Percentiles rank a stretch among this genome's conserved stretches.
Conservation (phyloP, 192 early-diverging fungal species). For the Spinellus fusiger region DNA sequence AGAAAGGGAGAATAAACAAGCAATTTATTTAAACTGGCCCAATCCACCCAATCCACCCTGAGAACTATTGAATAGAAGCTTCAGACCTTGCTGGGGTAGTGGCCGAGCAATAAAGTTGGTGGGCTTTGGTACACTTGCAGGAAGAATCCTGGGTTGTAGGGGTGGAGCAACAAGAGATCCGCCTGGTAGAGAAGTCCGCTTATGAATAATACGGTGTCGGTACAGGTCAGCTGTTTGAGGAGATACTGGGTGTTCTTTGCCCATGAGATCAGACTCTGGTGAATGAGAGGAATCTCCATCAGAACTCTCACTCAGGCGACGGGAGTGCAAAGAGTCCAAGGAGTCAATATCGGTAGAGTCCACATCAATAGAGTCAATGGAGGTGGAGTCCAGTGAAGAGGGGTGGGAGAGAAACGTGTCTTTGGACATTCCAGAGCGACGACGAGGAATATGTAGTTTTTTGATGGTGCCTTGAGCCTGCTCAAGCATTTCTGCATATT, state of each 20-base stretch:
- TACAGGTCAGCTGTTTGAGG: background rate
- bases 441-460: background rate
- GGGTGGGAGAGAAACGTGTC: background rate
- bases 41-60: background rate
- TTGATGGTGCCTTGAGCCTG: constrained; percentile 29
- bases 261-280: too few species aligned
- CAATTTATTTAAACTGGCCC: background rate
- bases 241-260: background rate
- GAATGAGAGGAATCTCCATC: too few species aligned
- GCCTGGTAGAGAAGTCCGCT: background rate
- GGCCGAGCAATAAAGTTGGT: background rate
- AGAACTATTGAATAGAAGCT: constrained; percentile 7
- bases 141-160: background rate
- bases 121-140: background rate
- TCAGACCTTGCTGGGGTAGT: constrained; percentile 15
- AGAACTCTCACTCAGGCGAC: too few species aligned
- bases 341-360: too few species aligned
- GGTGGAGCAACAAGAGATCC: background rate
- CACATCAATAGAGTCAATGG: too few species aligned
- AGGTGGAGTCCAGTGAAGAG: too few species aligned
- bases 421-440: background rate
- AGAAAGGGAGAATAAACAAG: background rate
- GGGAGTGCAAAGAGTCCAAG: too few species aligned
- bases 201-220: constrained; percentile 5
- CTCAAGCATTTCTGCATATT: constrained; percentile 28